A percentile compares a stretch with the other conserved stretches of the same genome.
phyloP scores from a whole-genome alignment of 116 monocot genomes.

The Posidonia oceanica region DNA sequence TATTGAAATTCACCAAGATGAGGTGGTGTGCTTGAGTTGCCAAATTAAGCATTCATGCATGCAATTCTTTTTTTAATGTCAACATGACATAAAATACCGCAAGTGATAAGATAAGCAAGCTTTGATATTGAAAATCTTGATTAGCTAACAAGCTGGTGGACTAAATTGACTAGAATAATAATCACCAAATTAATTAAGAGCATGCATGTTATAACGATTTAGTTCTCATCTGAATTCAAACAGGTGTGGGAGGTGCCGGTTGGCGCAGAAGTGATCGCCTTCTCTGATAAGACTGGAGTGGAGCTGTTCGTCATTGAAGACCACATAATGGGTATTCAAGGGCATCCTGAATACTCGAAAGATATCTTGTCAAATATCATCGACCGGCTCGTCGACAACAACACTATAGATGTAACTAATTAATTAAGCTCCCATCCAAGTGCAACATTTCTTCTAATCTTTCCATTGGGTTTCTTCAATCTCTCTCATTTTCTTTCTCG shows the following conservation, averaged over 20 bases:
- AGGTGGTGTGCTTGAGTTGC: constrained; percentile 18
- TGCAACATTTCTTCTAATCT: not conserved
- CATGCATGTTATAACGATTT: no score
- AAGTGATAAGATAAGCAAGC: no score
- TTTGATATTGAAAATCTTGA: no score
- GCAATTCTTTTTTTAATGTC: no score
- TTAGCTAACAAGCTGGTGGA: no score
- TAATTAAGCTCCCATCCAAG: not conserved
- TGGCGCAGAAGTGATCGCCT: constrained; percentile 41
- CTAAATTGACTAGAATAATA: no score
- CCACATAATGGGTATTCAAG: constrained; percentile 51
- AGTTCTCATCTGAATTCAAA: no score
- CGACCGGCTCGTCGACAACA: constrained; percentile 24
- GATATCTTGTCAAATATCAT: constrained; percentile 43
- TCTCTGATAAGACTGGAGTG: constrained; percentile 43
- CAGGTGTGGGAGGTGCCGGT: constrained; percentile 47
- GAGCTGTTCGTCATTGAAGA: constrained; percentile 44
- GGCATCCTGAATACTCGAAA: constrained; percentile 60
- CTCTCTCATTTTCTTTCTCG: no score
- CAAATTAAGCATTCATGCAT: no score
- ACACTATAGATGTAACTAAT: constrained; percentile 26
- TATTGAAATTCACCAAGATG: constrained; percentile 86
- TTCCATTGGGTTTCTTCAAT: not conserved
- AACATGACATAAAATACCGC: no score
- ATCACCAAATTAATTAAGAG: no score